These are phyloP conservation scores for Begonia loranthoides DNA, from an alignment of 306 rosid genomes.

Conservation along the genomic window DNA sequence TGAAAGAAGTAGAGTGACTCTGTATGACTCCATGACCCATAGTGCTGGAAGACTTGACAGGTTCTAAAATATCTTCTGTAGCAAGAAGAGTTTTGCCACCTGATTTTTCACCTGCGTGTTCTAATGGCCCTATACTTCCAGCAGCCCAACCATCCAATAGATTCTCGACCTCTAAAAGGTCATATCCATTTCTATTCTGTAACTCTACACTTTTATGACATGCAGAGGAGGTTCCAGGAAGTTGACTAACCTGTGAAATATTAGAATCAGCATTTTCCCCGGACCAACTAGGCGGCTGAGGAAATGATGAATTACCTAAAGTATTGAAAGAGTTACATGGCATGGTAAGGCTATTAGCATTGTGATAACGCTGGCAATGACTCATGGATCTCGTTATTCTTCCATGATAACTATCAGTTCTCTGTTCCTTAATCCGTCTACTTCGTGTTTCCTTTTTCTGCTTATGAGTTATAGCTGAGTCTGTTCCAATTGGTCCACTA, in stretches of 20 bases:
- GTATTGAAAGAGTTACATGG: neutral
- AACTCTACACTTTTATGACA: constrained; percentile 21
- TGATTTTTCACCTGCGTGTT: constrained; percentile 19
- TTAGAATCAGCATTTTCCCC: constrained; percentile 4
- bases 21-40: constrained; percentile 15
- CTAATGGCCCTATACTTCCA: constrained; percentile 10
- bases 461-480: neutral
- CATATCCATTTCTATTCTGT: constrained; percentile 13
- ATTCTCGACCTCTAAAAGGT: constrained; percentile 10
- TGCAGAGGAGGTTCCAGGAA: constrained; percentile 14
- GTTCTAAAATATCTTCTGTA: constrained; percentile 17
- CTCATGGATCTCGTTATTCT: constrained; percentile 26
- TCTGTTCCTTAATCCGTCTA: constrained; percentile 19
- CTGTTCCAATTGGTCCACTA: constrained; percentile 15
- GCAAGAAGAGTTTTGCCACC: constrained; percentile 14
- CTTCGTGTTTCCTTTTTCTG: constrained; percentile 9
- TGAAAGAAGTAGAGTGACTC: constrained; percentile 6
- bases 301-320: constrained; percentile 5
- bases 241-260: constrained; percentile 14
- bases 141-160: constrained; percentile 9
- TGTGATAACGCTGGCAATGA: constrained; percentile 9
- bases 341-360: too few relatives aligned
- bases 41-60: constrained; percentile 13
- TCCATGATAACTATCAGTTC: constrained; percentile 6
- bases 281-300: constrained; percentile 15